These are phyloP conservation scores for Calocybe gangraenosa DNA, from an alignment of 768 basidiomycete species.

Conservation along the genomic window DNA sequence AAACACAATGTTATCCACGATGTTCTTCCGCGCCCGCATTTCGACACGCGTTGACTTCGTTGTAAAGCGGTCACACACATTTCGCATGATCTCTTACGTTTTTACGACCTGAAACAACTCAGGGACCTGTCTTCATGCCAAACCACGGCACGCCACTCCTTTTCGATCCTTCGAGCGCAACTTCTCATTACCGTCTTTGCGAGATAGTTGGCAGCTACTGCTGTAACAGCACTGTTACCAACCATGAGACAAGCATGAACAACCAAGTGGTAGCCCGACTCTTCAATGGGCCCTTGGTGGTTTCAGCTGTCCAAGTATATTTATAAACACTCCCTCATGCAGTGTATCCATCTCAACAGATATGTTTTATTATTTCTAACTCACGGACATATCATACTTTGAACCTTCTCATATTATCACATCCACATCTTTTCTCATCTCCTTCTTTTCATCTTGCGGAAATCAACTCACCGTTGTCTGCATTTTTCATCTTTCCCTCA, in stretches of 20 bases:
- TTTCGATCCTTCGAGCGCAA: slow-evolving; percentile 9
- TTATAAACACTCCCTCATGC: slow-evolving; percentile 18
- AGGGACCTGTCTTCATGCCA: slow-evolving; percentile 13
- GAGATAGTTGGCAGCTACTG: slow-evolving; percentile 2
- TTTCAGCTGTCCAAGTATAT: no score
- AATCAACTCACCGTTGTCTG: slow-evolving; percentile 2
- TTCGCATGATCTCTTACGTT: slow-evolving; percentile 14
- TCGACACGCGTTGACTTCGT: background rate
- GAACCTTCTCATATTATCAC: no score
- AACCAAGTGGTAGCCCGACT: slow-evolving; percentile 3
- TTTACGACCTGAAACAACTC: slow-evolving; percentile 12
- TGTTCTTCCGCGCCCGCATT: slow-evolving; percentile 11
- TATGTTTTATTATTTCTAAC: slow-evolving; percentile 19
- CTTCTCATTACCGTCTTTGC: slow-evolving; percentile 5
- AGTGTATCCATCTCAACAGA: slow-evolving; percentile 19
- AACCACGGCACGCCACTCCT: slow-evolving; percentile 21
- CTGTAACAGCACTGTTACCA: background rate
- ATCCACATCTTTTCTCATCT: background rate
- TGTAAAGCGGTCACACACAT: slow-evolving; percentile 3
- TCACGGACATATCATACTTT: slow-evolving; percentile 17
- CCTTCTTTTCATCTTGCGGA: slow-evolving; percentile 6
- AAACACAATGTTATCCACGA: slow-evolving; percentile 6
- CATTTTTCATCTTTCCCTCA: background rate
- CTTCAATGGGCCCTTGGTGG: no score
- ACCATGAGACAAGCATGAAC: slow-evolving; percentile 6